A percentile compares a stretch with the other conserved stretches of the same genome.
Conservation (phyloP, 805 yeast species). For the Pichia deserticola region DNA sequence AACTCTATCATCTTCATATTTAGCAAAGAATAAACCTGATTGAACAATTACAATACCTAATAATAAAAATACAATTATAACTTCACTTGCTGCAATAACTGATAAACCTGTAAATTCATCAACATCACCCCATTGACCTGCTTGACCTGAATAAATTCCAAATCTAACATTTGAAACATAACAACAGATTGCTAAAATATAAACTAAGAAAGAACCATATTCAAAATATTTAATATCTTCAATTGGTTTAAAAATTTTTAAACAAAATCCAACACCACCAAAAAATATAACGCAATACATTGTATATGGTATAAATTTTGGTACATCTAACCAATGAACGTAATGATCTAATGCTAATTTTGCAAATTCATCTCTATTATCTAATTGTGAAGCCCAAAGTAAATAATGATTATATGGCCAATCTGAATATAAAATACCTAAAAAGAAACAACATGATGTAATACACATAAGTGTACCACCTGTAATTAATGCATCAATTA, state of each 20-base stretch:
- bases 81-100: slow-evolving; percentile 84
- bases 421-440: slow-evolving; percentile 74
- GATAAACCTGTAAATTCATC: slow-evolving; percentile 78
- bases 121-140: slow-evolving; percentile 92
- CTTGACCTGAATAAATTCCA: slow-evolving; percentile 62
- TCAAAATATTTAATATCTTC: slow-evolving; percentile 84
- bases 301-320: slow-evolving; percentile 48
- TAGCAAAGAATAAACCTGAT: slow-evolving; percentile 81
- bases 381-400: slow-evolving; percentile 52
- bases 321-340: slow-evolving; percentile 60
- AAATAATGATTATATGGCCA: slow-evolving; percentile 76
- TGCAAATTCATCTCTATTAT: slow-evolving; percentile 36
- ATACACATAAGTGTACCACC: slow-evolving; percentile 24
- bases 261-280: slow-evolving; percentile 65
- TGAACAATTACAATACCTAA: slow-evolving; percentile 80
- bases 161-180: slow-evolving; percentile 81
- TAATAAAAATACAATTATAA: slow-evolving; percentile 63
- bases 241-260: slow-evolving; percentile 80
- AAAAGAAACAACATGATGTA: slow-evolving; percentile 56
- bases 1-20: slow-evolving; percentile 21
- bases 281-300: slow-evolving; percentile 54
- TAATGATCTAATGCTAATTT: slow-evolving; percentile 60
- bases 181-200: slow-evolving; percentile 65
- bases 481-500: slow-evolving; percentile 29
- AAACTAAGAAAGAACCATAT: slow-evolving; percentile 74